Evolutionary conservation across 2,329 filamentous ascomycete genomes (phyloP).

Genomic region (Parascedosporium putredinis): DNA sequence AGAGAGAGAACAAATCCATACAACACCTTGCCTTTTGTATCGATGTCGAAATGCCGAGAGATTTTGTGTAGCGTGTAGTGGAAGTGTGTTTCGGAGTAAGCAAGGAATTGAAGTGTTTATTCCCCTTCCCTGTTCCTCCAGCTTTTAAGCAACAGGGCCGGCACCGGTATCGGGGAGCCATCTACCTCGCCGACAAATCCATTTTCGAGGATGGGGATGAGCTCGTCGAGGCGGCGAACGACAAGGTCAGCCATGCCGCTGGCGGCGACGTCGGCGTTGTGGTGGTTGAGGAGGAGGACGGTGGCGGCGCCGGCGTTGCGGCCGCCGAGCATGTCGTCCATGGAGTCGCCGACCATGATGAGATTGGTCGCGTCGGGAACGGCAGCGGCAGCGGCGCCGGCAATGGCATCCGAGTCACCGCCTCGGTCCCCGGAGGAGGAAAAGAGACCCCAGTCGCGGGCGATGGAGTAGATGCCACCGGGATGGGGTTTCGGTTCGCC

Average conservation of each 20-base stretch:
- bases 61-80: no score
- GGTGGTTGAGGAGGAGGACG: slow-evolving; percentile 77
- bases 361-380: slow-evolving; percentile 32
- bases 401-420: slow-evolving; percentile 12
- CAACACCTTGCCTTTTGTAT: no score
- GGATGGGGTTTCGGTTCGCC: slow-evolving; percentile 73
- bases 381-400: no score
- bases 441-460: slow-evolving; percentile 57
- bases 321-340: slow-evolving; percentile 90
- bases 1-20: no score
- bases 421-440: background rate
- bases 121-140: no score
- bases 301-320: slow-evolving; percentile 76
- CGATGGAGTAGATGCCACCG: slow-evolving; percentile 80
- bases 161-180: background rate
- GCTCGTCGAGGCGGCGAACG: slow-evolving; percentile 61
- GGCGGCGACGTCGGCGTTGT: slow-evolving; percentile 57
- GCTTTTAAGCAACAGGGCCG: no score
- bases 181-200: slow-evolving; percentile 50
- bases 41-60: no score
- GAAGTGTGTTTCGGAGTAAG: no score
- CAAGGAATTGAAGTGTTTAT: no score
- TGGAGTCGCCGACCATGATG: slow-evolving; percentile 66
- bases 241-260: slow-evolving; percentile 71
- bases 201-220: slow-evolving; percentile 62